Evolutionary conservation across 805 yeast genomes (phyloP), one percentile per base, ranked within the genome.

Genomic region (Starmerella lactis-condensi): DNA sequence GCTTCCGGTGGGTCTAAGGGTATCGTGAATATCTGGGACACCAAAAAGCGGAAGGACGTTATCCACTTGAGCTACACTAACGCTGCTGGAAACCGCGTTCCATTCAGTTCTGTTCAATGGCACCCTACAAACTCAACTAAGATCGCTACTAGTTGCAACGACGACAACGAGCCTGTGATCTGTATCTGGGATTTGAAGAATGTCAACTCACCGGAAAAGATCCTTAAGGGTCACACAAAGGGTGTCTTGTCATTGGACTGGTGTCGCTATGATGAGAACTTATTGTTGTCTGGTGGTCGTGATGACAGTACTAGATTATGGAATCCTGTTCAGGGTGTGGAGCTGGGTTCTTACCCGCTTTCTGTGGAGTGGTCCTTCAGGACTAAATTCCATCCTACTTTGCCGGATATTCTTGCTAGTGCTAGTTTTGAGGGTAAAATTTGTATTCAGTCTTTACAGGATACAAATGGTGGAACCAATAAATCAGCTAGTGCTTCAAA

Each of bases 151-250:
- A 93, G 93, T 17, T 72, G 89, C 18, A 82, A 75, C 37, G 67
- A 70, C 35, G 95, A 83, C 53, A 29, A 34, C 18, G 47, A 43
- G 31, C 93, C 98, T 9, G 65, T 76, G 20, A 71, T 89, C 33
- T 57, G 81, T 41, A 62, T 85, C 11, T 89, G 98, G 98, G 95
- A 89, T 58, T 64, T 89, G 50, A 70, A 95, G 54, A 85, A 89
- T 51, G 72, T 93, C 18, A 75, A 76, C 47, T 79, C 75, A n/a
- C 99, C 99, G 6, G 82, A 79, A 49, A 58, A 57, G 36, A 60
- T 75, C 22, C 54, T 83, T 46, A 56, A 51, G 18, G 94, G 95
- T 34, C 96, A 85, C 52, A 65, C 69, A 29, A 75, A 76, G 54
- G 98, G 96, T 23, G 72, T 89, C 13, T 55, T 85, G 32, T 77